These are phyloP conservation scores for Aspergillus viridinutans DNA, from an alignment of 2,329 filamentous ascomycete species.

Conservation along the genomic window DNA sequence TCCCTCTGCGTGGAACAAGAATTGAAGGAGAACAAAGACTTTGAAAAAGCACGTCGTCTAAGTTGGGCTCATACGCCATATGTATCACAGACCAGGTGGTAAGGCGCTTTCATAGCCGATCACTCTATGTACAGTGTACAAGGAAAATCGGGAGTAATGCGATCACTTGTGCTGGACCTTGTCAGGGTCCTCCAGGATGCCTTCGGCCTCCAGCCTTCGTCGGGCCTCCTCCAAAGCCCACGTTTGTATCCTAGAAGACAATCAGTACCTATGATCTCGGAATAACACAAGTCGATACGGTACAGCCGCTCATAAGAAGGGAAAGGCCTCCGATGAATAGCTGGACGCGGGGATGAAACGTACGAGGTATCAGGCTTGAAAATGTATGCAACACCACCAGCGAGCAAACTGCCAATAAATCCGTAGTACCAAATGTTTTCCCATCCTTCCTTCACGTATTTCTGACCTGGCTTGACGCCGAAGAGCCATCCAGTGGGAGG, in stretches of 20 bases:
- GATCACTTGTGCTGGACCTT: slow-evolving; percentile 51
- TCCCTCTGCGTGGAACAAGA: slow-evolving; percentile 8
- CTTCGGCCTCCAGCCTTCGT: slow-evolving; percentile 90
- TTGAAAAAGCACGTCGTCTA: slow-evolving; percentile 31
- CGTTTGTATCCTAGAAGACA: slow-evolving; percentile 77
- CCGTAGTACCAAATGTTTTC: slow-evolving; percentile 82
- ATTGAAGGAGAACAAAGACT: slow-evolving; percentile 19
- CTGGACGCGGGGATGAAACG: slow-evolving; percentile 43
- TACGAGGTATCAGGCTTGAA: slow-evolving; percentile 99
- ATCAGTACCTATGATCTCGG: slow-evolving; percentile 15
- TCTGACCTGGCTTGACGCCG: slow-evolving; percentile 90
- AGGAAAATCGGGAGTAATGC: slow-evolving; percentile 19
- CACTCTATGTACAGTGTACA: slow-evolving; percentile 43
- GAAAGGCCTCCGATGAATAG: neutral
- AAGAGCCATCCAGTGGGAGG: slow-evolving; percentile 89
- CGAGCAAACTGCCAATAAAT: slow-evolving; percentile 71
- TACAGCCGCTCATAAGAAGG: neutral
- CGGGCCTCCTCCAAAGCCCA: slow-evolving; percentile 98
- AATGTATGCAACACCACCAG: slow-evolving; percentile 75
- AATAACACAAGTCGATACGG: neutral
- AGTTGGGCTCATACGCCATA: slow-evolving; percentile 28
- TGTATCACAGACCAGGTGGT: slow-evolving; percentile 28
- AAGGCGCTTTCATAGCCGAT: slow-evolving; percentile 27
- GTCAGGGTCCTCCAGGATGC: slow-evolving; percentile 77
- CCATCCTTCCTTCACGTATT: slow-evolving; percentile 95